Conservation (phyloP, 768 basidiomycete species). For the Tremella fuciformis region DNA sequence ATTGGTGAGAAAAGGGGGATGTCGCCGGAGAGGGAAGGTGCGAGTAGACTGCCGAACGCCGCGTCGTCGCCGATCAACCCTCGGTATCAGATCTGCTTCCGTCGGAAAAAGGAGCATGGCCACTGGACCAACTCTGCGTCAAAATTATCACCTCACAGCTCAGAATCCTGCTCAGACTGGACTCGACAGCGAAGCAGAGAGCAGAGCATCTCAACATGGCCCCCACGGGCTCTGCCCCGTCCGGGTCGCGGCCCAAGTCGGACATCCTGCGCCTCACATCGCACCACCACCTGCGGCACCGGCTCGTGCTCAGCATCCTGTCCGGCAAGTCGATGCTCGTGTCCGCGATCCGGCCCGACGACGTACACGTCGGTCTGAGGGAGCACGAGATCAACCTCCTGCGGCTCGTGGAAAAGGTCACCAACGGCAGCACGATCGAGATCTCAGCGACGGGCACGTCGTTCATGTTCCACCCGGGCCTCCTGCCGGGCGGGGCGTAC, state of each 20-base stretch:
- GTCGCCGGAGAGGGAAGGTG: no score
- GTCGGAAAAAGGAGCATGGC: no score
- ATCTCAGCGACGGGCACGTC: constrained; percentile 96
- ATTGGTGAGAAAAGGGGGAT: no score
- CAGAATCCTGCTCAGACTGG: not conserved
- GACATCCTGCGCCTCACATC: constrained; percentile 56
- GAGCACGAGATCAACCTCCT: constrained; percentile 92
- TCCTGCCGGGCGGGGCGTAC: constrained; percentile 77
- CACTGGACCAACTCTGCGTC: no score
- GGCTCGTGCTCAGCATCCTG: constrained; percentile 82
- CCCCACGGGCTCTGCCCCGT: not conserved
- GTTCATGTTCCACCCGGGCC: constrained; percentile 84
- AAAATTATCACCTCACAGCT: no score
- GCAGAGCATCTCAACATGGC: constrained; percentile 5
- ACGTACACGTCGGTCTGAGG: constrained; percentile 90
- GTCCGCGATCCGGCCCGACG: constrained; percentile 81
- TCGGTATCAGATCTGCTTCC: no score
- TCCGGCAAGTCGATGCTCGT: constrained; percentile 81
- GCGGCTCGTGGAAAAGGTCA: constrained; percentile 79
- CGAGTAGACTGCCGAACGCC: no score
- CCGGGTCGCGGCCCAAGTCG: constrained; percentile 7
- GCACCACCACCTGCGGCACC: constrained; percentile 76
- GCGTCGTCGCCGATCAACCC: no score
- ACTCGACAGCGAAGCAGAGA: not conserved
- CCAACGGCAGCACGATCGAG: constrained; percentile 91